Evolutionary conservation across 257 asterid genomes (phyloP), one percentile per base, ranked within the genome.

Genomic region (Handroanthus guayacan): DNA sequence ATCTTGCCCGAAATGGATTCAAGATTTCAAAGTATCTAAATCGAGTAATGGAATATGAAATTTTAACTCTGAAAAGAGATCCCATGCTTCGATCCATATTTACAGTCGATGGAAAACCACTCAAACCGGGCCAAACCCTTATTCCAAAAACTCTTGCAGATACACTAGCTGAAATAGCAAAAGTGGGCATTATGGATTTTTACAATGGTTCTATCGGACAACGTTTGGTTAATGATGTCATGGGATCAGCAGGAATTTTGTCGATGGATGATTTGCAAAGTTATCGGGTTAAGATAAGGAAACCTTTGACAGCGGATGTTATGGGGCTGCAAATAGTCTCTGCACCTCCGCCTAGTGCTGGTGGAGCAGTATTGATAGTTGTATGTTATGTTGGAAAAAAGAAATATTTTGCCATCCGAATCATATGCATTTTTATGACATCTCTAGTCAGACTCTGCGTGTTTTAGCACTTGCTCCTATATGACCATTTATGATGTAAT

Each of bases 311-410:
- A 10, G 54, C 78, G 3, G 70, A 75, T 3, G 56, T 69, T 9
- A 36, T 76, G 82, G 88, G 90, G 17, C 56, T 67, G 9, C 51
- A 75, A 34, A 56, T 86, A 11, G 45, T 86, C 13, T 60, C 80
- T 5, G 82, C 85, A 81, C 90, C 90, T 18, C 84, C 90, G 12
- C 90, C 90, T 54, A 74, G 88, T 25, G 54, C 87, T 2, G 90
- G 87, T 9, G 87, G 87, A 38, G 78, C 87, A 68, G 66, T 81
- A 39, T 62, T 84, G 55, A 69, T 80, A 31, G 81, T 86, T 44
- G 90, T 86, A 69, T 25, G 31, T 25, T 25, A 25, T 25, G 31
- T 25, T 25, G 31, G 31, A 25, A 25, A 25, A 25, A 0, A 25
- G 31, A 25, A 25, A 25, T 25, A 25, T 25, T 25, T 25, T 25